Conservation (phyloP, 2,329 filamentous ascomycete genomes). For the Exophiala sp. region DNA sequence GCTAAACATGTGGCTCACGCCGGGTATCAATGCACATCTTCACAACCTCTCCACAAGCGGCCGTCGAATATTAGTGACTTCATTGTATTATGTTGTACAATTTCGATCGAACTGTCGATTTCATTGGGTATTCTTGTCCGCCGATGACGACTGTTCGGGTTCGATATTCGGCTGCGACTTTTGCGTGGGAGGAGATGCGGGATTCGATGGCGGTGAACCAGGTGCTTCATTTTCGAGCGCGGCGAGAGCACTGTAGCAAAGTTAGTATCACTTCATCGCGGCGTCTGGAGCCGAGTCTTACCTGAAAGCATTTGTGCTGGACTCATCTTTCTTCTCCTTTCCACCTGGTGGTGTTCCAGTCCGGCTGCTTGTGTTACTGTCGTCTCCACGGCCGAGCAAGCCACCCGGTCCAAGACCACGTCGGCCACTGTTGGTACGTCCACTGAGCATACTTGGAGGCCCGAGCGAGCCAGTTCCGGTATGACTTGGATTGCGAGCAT, state of each 20-base stretch:
- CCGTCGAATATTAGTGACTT: conserved; percentile 25
- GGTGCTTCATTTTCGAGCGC: conserved; percentile 46
- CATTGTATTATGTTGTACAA: conserved; percentile 29
- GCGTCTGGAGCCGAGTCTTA: conserved; percentile 50
- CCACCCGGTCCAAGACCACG: conserved; percentile 70
- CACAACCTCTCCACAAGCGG: conserved; percentile 26
- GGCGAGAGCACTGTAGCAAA: conserved; percentile 43
- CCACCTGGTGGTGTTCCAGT: conserved; percentile 78
- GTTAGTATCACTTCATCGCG: conserved; percentile 16
- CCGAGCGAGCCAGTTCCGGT: conserved; percentile 60
- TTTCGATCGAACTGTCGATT: conserved; percentile 11
- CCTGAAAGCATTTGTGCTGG: conserved; percentile 89
- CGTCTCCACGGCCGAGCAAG: conserved; percentile 70
- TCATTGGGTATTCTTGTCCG: conserved; percentile 34
- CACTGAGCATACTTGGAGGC: conserved; percentile 80
- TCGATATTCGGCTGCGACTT: conserved; percentile 46
- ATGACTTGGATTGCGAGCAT: conserved; percentile 60
- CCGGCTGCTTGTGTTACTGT: conserved; percentile 82
- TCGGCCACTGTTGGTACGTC: conserved; percentile 86
- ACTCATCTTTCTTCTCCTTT: conserved; percentile 57
- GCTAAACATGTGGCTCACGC: conserved; percentile 26
- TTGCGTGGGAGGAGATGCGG: conserved; percentile 44
- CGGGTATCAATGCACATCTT: conserved; percentile 30
- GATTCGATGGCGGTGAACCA: conserved; percentile 48
- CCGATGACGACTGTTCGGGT: conserved; percentile 42